phyloP scores from a whole-genome alignment of 768 basidiomycete genomes.

The Trametes gibbosa region DNA sequence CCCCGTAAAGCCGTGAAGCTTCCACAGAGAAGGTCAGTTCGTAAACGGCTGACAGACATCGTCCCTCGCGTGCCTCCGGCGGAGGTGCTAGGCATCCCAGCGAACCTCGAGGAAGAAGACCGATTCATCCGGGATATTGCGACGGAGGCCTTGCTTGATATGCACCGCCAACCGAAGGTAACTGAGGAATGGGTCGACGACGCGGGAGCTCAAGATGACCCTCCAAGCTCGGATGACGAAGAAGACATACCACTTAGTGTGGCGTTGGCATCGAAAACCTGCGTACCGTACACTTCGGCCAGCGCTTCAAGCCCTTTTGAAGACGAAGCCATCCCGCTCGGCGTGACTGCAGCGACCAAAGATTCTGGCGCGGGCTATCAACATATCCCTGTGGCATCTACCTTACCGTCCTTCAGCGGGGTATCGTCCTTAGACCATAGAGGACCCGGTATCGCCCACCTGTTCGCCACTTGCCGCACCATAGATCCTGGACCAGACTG shows the following conservation, averaged over 20 bases:
- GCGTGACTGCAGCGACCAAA: background rate
- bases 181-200: background rate
- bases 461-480: background rate
- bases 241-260: slow-evolving; percentile 7
- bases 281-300: background rate
- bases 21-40: background rate
- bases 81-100: background rate
- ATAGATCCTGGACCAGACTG: too few relatives aligned
- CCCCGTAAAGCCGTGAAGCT: background rate
- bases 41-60: background rate
- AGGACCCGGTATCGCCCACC: background rate
- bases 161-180: background rate
- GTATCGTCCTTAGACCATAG: too few relatives aligned
- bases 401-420: too few relatives aligned
- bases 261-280: background rate
- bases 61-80: background rate
- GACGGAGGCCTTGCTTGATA: background rate
- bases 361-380: too few relatives aligned
- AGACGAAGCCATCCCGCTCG: background rate
- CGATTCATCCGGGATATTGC: slow-evolving; percentile 14
- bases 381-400: too few relatives aligned
- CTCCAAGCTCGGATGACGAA: slow-evolving; percentile 7
- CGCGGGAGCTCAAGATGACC: background rate
- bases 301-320: background rate
- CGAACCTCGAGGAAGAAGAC: slow-evolving; percentile 11